phyloP scores from a whole-genome alignment of 1,284 basidiomycete genomes.

The Agaricales sp. region DNA sequence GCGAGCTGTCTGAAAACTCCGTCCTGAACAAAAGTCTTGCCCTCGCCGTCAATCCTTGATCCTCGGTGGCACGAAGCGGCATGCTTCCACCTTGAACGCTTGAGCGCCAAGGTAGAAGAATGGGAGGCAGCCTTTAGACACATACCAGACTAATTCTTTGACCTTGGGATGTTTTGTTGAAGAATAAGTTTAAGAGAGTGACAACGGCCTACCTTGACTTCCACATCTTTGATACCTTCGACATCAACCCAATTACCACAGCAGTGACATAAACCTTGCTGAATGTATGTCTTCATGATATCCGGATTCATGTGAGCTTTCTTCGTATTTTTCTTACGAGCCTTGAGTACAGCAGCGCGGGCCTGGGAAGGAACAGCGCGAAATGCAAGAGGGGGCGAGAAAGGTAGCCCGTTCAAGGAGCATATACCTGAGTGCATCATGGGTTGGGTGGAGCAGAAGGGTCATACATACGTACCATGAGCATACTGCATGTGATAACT shows the following conservation, averaged over 20 bases:
- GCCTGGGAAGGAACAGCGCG: slow-evolving; percentile 21
- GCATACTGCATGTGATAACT: slow-evolving; percentile 76
- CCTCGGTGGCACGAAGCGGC: slow-evolving; percentile 61
- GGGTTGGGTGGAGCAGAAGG: slow-evolving; percentile 1
- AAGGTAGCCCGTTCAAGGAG: slow-evolving; percentile 49
- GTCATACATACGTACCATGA: slow-evolving; percentile 40
- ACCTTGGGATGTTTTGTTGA: slow-evolving; percentile 33
- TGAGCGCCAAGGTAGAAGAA: slow-evolving; percentile 4
- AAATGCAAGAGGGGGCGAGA: slow-evolving; percentile 64
- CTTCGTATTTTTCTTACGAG: background rate
- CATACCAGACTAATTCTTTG: slow-evolving; percentile 64
- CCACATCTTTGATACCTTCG: slow-evolving; percentile 61
- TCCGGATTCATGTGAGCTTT: slow-evolving; percentile 31
- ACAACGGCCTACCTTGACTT: slow-evolving; percentile 44
- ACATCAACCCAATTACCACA: slow-evolving; percentile 62
- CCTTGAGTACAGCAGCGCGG: background rate
- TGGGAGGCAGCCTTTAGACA: slow-evolving; percentile 5
- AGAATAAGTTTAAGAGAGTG: background rate
- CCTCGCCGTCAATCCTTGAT: slow-evolving; percentile 41
- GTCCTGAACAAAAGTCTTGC: slow-evolving; percentile 37
- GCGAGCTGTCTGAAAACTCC: slow-evolving; percentile 14
- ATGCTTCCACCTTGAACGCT: slow-evolving; percentile 63
- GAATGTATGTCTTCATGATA: slow-evolving; percentile 45
- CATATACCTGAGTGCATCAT: slow-evolving; percentile 39
- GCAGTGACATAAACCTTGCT: slow-evolving; percentile 67